A percentile compares a stretch with the other conserved stretches of the same genome.
Conservation (phyloP, 495 filamentous ascomycete species). For the Symbiotaphrina buchneri region DNA sequence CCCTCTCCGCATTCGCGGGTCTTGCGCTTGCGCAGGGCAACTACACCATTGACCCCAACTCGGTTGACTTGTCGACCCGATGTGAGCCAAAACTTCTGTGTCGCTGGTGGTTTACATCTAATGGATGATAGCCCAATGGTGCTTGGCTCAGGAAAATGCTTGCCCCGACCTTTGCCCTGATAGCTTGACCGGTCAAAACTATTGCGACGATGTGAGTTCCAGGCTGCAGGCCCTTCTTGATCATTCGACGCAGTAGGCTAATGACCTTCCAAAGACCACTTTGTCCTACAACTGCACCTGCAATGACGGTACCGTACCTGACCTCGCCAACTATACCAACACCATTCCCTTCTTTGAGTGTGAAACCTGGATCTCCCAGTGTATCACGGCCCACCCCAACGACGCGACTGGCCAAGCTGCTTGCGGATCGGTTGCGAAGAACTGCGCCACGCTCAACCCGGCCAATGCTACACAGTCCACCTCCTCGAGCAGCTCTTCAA, state of each 20-base stretch:
- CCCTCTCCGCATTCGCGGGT: too few species aligned
- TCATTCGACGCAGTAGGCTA: not conserved
- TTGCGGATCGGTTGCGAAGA: constrained; percentile 17
- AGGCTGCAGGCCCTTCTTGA: not conserved
- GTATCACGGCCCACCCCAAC: constrained; percentile 21
- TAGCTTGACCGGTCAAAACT: not conserved
- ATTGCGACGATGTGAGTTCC: constrained; percentile 2
- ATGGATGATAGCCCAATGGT: constrained; percentile 2
- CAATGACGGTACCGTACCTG: constrained; percentile 23
- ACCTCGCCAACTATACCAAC: constrained; percentile 25
- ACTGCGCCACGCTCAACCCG: constrained; percentile 27
- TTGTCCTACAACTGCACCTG: constrained; percentile 32
- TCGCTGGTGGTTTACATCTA: not conserved
- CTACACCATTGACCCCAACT: constrained; percentile 3
- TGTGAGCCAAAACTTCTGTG: not conserved
- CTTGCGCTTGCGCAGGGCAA: too few species aligned
- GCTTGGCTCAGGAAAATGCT: constrained; percentile 1
- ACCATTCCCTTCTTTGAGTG: constrained; percentile 37
- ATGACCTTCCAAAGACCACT: constrained; percentile 13
- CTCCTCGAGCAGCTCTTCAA: constrained; percentile 3
- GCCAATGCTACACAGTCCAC: constrained; percentile 10
- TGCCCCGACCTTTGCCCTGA: constrained; percentile 2
- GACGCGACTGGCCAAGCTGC: constrained; percentile 19
- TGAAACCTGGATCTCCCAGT: constrained; percentile 22
- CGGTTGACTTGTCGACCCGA: constrained; percentile 2